phyloP scores from a whole-genome alignment of 768 basidiomycete species.

The Sporobolomyces phaffii region DNA sequence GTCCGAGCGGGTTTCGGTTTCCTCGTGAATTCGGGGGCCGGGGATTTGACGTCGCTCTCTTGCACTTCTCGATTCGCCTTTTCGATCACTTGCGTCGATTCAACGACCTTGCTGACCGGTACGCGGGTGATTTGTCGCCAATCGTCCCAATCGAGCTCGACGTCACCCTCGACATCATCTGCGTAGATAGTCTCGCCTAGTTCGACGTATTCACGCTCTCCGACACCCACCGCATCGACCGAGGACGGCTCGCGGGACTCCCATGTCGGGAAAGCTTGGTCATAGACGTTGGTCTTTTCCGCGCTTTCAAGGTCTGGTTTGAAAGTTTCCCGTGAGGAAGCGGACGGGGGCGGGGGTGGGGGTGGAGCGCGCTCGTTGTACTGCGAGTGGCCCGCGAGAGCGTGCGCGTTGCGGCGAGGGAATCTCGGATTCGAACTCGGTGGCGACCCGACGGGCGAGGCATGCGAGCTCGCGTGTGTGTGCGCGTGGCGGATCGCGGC shows the following conservation, averaged over 20 bases:
- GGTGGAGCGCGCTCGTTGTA: neutral
- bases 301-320: neutral
- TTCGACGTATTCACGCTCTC: neutral
- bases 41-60: too few relatives aligned
- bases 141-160: slow-evolving; percentile 10
- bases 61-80: too few relatives aligned
- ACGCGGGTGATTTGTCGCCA: too few relatives aligned
- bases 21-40: too few relatives aligned
- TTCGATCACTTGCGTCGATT: too few relatives aligned
- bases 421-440: neutral
- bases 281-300: neutral
- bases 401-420: neutral
- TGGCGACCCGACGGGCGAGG: neutral
- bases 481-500: neutral
- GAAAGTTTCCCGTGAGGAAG: neutral
- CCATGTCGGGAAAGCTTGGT: slow-evolving; percentile 1
- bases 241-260: neutral
- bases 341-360: neutral
- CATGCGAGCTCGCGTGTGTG: neutral
- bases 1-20: too few relatives aligned
- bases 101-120: too few relatives aligned
- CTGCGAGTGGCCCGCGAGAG: neutral
- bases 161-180: neutral
- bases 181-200: slow-evolving; percentile 5
- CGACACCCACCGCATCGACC: neutral